Evolutionary conservation across 805 yeast species (phyloP).

Genomic region (Saturnispora dispora): DNA sequence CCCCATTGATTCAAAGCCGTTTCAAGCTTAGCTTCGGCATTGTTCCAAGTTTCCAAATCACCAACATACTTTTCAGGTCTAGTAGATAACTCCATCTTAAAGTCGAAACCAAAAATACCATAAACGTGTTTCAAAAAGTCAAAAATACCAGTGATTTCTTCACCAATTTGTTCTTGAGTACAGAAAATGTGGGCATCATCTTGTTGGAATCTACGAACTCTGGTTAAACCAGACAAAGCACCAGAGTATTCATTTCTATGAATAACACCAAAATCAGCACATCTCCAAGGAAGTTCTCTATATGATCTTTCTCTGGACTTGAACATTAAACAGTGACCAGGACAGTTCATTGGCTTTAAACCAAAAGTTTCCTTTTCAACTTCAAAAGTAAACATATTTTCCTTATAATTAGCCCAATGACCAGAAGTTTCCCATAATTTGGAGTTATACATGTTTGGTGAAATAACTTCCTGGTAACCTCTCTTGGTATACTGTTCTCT

Average conservation of each 20-base stretch:
- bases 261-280: constrained; percentile 94
- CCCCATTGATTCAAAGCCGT: constrained; percentile 78
- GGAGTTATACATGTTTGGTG: constrained; percentile 97
- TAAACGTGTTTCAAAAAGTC: constrained; percentile 80
- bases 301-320: constrained; percentile 90
- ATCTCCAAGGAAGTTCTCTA: constrained; percentile 97
- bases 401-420: constrained; percentile 97
- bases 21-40: constrained; percentile 80
- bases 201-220: constrained; percentile 98
- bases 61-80: constrained; percentile 97
- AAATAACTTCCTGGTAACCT: constrained; percentile 96
- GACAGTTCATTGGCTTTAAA: constrained; percentile 77
- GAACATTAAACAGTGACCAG: constrained; percentile 80
- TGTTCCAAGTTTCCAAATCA: constrained; percentile 87
- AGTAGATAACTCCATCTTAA: constrained; percentile 94
- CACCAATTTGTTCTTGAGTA: constrained; percentile 80
- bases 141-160: constrained; percentile 74
- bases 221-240: constrained; percentile 88
- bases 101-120: constrained; percentile 89
- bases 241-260: constrained; percentile 97
- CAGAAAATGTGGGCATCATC: constrained; percentile 99
- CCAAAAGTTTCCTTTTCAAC: constrained; percentile 95
- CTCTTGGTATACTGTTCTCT: constrained; percentile 82
- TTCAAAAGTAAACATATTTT: constrained; percentile 93
- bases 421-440: constrained; percentile 98